Percentiles rank a stretch among this genome's conserved stretches.
Conservation (phyloP, 2,329 filamentous ascomycete genomes). For the Fusarium mexicanum region DNA sequence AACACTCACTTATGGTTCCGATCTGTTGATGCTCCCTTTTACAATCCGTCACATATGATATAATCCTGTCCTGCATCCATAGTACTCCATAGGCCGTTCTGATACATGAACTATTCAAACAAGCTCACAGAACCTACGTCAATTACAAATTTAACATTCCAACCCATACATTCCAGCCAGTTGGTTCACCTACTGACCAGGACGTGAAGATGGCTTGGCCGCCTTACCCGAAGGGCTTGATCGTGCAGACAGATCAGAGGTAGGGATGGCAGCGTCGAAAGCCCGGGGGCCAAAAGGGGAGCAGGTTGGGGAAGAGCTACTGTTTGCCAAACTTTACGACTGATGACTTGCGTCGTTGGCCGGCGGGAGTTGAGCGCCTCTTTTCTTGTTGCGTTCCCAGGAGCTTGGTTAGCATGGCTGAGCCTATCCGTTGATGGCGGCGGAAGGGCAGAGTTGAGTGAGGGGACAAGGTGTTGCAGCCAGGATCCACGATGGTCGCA, state of each 20-base stretch:
- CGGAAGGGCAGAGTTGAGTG: slow-evolving; percentile 39
- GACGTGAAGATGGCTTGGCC: slow-evolving; percentile 28
- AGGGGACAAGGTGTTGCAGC: slow-evolving; percentile 18
- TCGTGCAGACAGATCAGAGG: slow-evolving; percentile 19
- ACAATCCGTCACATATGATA: not conserved
- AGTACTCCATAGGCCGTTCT: not conserved
- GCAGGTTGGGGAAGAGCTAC: slow-evolving; percentile 20
- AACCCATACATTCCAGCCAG: slow-evolving; percentile 37
- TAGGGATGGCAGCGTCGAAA: slow-evolving; percentile 18
- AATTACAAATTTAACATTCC: slow-evolving; percentile 28
- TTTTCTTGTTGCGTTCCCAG: slow-evolving; percentile 43
- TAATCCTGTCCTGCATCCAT: not conserved
- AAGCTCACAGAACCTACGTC: slow-evolving; percentile 16
- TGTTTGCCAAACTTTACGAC: slow-evolving; percentile 32
- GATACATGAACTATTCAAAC: not conserved
- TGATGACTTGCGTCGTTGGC: slow-evolving; percentile 35
- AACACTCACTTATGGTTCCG: not conserved
- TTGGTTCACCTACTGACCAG: slow-evolving; percentile 30
- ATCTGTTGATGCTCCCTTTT: not conserved
- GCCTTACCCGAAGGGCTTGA: slow-evolving; percentile 35
- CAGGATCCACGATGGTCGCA: slow-evolving; percentile 38
- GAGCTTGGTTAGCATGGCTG: slow-evolving; percentile 48
- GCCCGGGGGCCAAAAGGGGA: slow-evolving; percentile 11
- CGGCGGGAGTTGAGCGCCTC: slow-evolving; percentile 43
- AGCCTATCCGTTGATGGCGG: slow-evolving; percentile 48